These are phyloP conservation scores for Aphanomyces invadans DNA, from an alignment of 352 stramenopile genomes.

Conservation along the genomic window DNA sequence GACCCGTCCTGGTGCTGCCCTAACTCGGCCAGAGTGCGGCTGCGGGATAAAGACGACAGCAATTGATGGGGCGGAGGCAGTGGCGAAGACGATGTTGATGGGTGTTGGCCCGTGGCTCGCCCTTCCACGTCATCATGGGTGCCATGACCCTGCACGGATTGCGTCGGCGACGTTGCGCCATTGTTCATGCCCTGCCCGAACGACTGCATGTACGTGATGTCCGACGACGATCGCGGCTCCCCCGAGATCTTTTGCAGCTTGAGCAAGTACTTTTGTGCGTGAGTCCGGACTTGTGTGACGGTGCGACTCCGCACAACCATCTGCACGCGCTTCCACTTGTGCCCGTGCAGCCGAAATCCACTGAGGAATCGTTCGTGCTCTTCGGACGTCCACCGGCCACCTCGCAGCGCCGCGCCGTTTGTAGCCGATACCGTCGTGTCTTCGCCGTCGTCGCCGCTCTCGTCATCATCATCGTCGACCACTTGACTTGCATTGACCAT, in stretches of 20 bases:
- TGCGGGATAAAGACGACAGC: neutral
- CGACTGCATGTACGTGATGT: neutral
- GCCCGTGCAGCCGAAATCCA: conserved; percentile 76
- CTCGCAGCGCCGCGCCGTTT: conserved; percentile 43
- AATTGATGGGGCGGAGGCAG: neutral
- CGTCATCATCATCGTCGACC: conserved; percentile 40
- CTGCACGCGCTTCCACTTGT: conserved; percentile 88
- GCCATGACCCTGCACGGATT: conserved; percentile 1
- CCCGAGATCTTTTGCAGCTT: conserved; percentile 85
- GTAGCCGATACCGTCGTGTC: conserved; percentile 23
- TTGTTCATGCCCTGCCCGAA: too few relatives aligned
- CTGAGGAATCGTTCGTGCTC: conserved; percentile 82
- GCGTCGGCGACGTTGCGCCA: conserved; percentile 17
- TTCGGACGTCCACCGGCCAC: conserved; percentile 74
- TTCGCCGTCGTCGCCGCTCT: conserved; percentile 42
- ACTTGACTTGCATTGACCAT: neutral
- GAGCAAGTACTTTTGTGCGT: conserved; percentile 84
- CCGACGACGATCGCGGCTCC: conserved; percentile 35
- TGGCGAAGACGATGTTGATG: neutral
- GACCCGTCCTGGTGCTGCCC: too few relatives aligned
- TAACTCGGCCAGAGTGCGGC: neutral
- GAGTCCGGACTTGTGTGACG: conserved; percentile 81
- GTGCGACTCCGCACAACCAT: conserved; percentile 82
- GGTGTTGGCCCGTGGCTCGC: neutral
- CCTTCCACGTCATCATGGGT: neutral